These are phyloP conservation scores for Alloascoidea africana DNA, from an alignment of 805 yeast genomes.

Conservation along the genomic window DNA sequence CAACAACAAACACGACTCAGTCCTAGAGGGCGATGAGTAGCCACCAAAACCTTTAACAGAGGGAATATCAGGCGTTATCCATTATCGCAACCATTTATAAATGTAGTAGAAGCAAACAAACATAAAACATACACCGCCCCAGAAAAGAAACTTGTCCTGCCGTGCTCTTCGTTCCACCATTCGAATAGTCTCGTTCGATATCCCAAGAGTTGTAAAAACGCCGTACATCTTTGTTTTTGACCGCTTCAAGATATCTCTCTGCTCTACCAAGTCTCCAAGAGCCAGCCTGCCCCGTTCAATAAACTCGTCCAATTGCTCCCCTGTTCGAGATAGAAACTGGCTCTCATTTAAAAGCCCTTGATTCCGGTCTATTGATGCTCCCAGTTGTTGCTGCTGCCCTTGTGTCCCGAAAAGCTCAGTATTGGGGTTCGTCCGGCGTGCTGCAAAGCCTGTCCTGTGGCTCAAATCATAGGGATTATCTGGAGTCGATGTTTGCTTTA, in stretches of 20 bases:
- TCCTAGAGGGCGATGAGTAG: no score
- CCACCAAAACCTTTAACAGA: no score
- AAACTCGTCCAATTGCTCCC: slow-evolving; percentile 76
- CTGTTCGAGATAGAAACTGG: slow-evolving; percentile 41
- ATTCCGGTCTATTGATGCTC: slow-evolving; percentile 18
- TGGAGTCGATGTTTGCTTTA: slow-evolving; percentile 2
- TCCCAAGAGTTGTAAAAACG: slow-evolving; percentile 69
- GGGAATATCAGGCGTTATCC: not conserved
- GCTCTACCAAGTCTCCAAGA: slow-evolving; percentile 74
- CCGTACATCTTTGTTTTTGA: slow-evolving; percentile 51
- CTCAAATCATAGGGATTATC: slow-evolving; percentile 2
- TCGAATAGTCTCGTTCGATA: slow-evolving; percentile 72
- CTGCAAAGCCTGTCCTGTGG: slow-evolving; percentile 1
- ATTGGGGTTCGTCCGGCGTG: slow-evolving; percentile 3
- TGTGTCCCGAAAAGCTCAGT: slow-evolving; percentile 8
- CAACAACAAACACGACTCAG: no score
- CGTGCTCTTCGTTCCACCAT: slow-evolving; percentile 67
- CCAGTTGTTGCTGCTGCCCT: not conserved
- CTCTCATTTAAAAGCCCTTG: slow-evolving; percentile 63
- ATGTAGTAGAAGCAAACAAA: slow-evolving; percentile 55
- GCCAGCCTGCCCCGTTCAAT: slow-evolving; percentile 81
- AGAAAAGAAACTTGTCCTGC: slow-evolving; percentile 79
- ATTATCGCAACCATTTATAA: slow-evolving; percentile 42
- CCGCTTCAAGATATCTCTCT: slow-evolving; percentile 52
- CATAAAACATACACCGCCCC: slow-evolving; percentile 51